phyloP scores from a whole-genome alignment of 495 filamentous ascomycete genomes.

The Aspergillus coremiiformis region DNA sequence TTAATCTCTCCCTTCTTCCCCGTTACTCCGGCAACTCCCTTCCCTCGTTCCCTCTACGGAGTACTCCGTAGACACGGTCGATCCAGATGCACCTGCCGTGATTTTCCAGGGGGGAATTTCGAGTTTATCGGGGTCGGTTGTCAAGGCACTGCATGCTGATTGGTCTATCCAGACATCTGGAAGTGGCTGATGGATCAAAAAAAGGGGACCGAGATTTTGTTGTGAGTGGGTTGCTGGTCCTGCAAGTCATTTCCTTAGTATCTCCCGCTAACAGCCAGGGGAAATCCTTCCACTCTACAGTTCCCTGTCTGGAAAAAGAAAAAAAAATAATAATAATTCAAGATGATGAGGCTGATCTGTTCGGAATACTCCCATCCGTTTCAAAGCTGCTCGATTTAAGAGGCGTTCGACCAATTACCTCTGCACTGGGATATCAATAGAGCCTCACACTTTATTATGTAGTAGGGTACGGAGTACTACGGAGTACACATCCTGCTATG shows the following conservation, averaged over 20 bases:
- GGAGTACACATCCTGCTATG: too few relatives aligned
- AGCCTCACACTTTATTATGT: not conserved
- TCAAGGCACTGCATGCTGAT: conserved; percentile 2
- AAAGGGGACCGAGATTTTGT: not conserved
- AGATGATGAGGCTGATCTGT: not conserved
- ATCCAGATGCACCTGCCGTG: not conserved
- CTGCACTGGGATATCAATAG: too few relatives aligned
- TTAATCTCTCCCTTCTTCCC: conserved; percentile 3
- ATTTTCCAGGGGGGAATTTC: not conserved
- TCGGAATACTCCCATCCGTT: not conserved
- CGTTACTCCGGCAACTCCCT: conserved; percentile 34
- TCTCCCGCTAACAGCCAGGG: conserved; percentile 2
- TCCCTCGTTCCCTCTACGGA: conserved; percentile 11
- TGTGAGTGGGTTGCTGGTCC: not conserved
- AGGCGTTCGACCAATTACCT: not conserved
- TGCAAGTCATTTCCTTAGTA: conserved; percentile 19
- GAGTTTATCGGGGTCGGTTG: conserved; percentile 2
- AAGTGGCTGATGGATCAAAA: not conserved
- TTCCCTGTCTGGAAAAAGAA: not conserved
- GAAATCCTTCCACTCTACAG: not conserved
- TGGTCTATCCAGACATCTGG: not conserved
- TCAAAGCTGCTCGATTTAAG: not conserved
- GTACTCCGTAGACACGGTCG: not conserved
- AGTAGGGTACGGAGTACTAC: too few relatives aligned
- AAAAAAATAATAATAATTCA: not conserved